Percentiles rank a stretch among this genome's conserved stretches.
phyloP scores from a whole-genome alignment of 1,284 basidiomycete genomes.

The Thecaphora frezii region DNA sequence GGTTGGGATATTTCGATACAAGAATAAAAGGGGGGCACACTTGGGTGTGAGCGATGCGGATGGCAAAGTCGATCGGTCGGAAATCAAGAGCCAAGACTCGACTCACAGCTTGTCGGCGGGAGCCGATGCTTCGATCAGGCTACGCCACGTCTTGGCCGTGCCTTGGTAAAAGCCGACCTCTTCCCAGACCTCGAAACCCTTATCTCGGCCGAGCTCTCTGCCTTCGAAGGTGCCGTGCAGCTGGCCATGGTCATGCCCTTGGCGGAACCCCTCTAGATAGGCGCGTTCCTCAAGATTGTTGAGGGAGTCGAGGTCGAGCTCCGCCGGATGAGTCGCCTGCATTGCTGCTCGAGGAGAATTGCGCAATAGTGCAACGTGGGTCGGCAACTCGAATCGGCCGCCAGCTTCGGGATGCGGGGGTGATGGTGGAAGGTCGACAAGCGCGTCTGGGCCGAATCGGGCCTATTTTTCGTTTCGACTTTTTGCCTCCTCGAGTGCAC shows the following conservation, averaged over 20 bases:
- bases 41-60: no score
- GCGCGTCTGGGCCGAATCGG: no score
- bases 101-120: background rate
- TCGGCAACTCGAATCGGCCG: no score
- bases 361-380: no score
- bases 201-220: constrained; percentile 81
- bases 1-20: no score
- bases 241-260: constrained; percentile 79
- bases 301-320: constrained; percentile 41
- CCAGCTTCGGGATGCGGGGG: no score
- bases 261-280: constrained; percentile 74
- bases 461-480: constrained; percentile 4
- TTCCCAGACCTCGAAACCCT: constrained; percentile 94
- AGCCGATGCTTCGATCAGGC: constrained; percentile 7
- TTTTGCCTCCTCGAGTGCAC: no score
- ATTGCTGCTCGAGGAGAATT: constrained; percentile 4
- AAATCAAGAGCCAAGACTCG: no score
- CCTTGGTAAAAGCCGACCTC: constrained; percentile 91
- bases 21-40: no score
- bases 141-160: constrained; percentile 71
- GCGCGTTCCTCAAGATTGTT: constrained; percentile 62
- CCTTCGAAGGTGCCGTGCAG: constrained; percentile 91
- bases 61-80: no score
- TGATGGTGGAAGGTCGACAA: no score
- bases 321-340: constrained; percentile 6